phyloP scores from a whole-genome alignment of 2,329 filamentous ascomycete species.

The Cercospora citrullina region DNA sequence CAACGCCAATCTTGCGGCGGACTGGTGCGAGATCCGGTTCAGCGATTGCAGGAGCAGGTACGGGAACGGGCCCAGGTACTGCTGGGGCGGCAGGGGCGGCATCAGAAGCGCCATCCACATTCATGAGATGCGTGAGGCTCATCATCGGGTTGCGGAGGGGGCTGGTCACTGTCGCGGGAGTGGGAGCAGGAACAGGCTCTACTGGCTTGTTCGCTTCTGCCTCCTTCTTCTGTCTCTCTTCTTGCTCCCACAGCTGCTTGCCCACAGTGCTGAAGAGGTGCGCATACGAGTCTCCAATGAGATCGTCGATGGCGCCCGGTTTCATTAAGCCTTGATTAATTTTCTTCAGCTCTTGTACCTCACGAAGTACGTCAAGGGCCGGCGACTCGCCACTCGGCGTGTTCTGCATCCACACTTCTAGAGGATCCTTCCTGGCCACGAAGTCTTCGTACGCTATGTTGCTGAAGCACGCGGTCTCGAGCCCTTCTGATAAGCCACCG shows the following conservation, averaged over 20 bases:
- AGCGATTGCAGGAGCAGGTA: constrained; percentile 15
- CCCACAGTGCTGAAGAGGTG: constrained; percentile 69
- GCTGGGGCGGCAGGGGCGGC: constrained; percentile 5
- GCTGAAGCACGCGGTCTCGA: constrained; percentile 66
- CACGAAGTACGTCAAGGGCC: constrained; percentile 63
- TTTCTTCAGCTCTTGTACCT: constrained; percentile 69
- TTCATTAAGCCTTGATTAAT: constrained; percentile 89
- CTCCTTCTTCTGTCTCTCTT: constrained; percentile 32
- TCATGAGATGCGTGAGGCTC: constrained; percentile 40
- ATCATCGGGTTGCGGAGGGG: constrained; percentile 36
- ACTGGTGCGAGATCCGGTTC: constrained; percentile 26
- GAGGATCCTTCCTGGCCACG: constrained; percentile 56
- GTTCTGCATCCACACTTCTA: constrained; percentile 61
- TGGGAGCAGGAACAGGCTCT: constrained; percentile 17
- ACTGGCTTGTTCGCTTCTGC: constrained; percentile 28
- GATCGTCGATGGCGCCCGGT: constrained; percentile 78
- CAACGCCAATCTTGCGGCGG: constrained; percentile 58
- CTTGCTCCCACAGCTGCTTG: constrained; percentile 56
- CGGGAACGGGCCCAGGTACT: background rate
- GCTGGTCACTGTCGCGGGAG: constrained; percentile 9
- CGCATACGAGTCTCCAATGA: constrained; percentile 89
- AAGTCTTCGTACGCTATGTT: constrained; percentile 66
- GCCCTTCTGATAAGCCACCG: constrained; percentile 58
- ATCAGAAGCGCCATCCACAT: constrained; percentile 35
- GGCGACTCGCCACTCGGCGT: constrained; percentile 48